Conservation (phyloP, 768 basidiomycete genomes). For the Ramaria sp. region DNA sequence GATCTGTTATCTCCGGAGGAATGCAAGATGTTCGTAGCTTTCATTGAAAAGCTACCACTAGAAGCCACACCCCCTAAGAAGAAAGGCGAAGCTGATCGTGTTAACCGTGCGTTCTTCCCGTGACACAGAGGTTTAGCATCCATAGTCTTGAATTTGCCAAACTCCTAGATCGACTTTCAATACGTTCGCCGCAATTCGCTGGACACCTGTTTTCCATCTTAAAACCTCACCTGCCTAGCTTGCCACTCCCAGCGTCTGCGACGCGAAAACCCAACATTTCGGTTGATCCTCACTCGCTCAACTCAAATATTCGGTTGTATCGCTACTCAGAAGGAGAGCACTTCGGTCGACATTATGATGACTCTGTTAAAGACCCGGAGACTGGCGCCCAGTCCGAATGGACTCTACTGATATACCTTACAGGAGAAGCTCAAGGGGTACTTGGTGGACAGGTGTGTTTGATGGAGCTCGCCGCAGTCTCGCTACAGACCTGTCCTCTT, state of each 20-base stretch:
- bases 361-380: constrained; percentile 46
- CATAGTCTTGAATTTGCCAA: neutral
- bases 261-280: constrained; percentile 19
- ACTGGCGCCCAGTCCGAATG: constrained; percentile 64
- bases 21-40: constrained; percentile 48
- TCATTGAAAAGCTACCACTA: constrained; percentile 49
- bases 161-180: constrained; percentile 48
- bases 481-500: neutral
- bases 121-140: neutral
- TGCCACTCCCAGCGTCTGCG: constrained; percentile 26
- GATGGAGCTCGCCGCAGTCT: neutral
- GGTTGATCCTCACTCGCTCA: constrained; percentile 44
- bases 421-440: constrained; percentile 62
- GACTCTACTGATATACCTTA: constrained; percentile 67
- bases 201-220: constrained; percentile 37
- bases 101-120: constrained; percentile 41
- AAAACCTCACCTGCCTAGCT: constrained; percentile 48
- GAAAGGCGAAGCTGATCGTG: constrained; percentile 58
- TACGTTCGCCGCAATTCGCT: constrained; percentile 51
- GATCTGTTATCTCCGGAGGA: constrained; percentile 47
- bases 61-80: constrained; percentile 64
- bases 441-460: constrained; percentile 52
- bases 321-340: constrained; percentile 53
- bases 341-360: constrained; percentile 73
- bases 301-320: constrained; percentile 67